Base-by-base conservation (phyloP, 2,329 filamentous ascomycete genomes). In the Pseudogymnoascus sp. region DNA sequence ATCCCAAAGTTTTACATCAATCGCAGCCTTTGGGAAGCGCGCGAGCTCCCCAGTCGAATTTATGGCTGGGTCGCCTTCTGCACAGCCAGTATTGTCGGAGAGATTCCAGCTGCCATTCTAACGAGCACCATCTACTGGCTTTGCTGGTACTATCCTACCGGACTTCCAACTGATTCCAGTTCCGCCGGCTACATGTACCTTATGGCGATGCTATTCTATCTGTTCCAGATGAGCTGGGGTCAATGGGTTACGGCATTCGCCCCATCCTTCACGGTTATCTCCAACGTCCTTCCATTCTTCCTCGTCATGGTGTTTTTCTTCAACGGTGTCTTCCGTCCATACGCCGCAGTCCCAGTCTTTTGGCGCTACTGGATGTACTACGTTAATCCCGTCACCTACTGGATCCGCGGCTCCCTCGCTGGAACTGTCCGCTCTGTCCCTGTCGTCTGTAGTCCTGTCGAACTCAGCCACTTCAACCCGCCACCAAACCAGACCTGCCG, bases 311-410 rank as follows among this genome's bases (percentile, higher is more conserved):
- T 91, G 1, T 79, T 90, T 9, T 82, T 81, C 1, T 92, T 92
- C 76, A 90, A 87, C 67, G 89, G 89, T 65, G 87, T 92, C 1
- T 77, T 90, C 4, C 87, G 90, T 0, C 87, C 88, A 0, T 89
- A 87, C 65, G 65, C 68, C 0, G 78, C 80, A 27, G 78, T 92
- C 25, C 81, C 84, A 5, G 67, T 73, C 0, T 91, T 91, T 72
- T 92, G 88, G 88, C 75, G 77, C 25, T 81, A 80, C 65, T 64
- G 60, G 69, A 69, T 78, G 6, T 86, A 85, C 73, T 85, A 76
- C 60, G 68, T 84, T 12, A 82, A 86, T 66, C 83, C 83, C 0
- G 86, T 85, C 75, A 84, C 81, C 73, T 86, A 86, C 63, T 73
- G 86, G 4, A 82, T 86, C 72, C 79, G 81, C 4, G 76, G 76